Evolutionary conservation across 768 basidiomycete genomes (phyloP).

Genomic region (Lactarius quietus): DNA sequence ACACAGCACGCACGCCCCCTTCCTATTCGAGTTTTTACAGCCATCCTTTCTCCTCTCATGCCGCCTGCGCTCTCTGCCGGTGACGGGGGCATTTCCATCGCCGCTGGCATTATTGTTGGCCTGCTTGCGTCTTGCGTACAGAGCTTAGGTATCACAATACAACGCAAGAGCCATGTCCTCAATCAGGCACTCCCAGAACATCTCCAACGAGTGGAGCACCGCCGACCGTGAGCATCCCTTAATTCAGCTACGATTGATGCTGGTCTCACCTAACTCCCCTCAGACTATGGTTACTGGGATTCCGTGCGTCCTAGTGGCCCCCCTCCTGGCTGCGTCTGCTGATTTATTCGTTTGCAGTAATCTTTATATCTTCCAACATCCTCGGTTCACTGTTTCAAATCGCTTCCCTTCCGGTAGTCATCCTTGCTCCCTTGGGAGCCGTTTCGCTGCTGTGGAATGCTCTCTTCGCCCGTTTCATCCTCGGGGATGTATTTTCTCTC

Average conservation of each 20-base stretch:
- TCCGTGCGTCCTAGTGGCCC: conserved; percentile 40
- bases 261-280: not conserved
- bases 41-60: conserved; percentile 24
- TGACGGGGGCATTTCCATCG: conserved; percentile 37
- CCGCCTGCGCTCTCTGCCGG: conserved; percentile 26
- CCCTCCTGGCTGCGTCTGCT: conserved; percentile 8
- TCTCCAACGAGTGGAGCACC: conserved; percentile 64
- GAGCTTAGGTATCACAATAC: conserved; percentile 85
- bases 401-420: conserved; percentile 89
- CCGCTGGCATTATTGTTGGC: conserved; percentile 51
- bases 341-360: conserved; percentile 33
- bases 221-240: conserved; percentile 61
- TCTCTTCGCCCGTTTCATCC: conserved; percentile 78
- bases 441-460: conserved; percentile 94
- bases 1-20: not conserved
- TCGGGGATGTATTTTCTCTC: conserved; percentile 81
- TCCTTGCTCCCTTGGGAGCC: conserved; percentile 90
- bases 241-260: conserved; percentile 11
- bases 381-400: conserved; percentile 89
- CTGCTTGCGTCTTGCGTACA: conserved; percentile 86
- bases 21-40: not conserved
- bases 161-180: conserved; percentile 87
- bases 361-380: conserved; percentile 87
- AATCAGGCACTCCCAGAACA: conserved; percentile 69
- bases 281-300: conserved; percentile 85